Evolutionary conservation across 371 early-diverging fungal species (phyloP), one percentile per base, ranked within the genome.

Genomic region (Rhizopus delemar): DNA sequence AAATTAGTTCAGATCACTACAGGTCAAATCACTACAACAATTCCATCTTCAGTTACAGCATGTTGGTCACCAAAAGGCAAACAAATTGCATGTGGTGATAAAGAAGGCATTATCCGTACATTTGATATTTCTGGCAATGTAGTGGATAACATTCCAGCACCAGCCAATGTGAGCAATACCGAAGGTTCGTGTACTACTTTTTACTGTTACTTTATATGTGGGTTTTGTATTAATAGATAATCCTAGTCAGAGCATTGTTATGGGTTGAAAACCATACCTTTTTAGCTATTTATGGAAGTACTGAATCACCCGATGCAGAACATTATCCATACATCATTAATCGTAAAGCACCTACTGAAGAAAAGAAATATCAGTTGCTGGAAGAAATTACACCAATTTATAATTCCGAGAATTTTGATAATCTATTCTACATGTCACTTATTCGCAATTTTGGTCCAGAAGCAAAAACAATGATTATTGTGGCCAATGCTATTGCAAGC

Each of bases 31-130:
- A 31, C 29, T 0, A 54, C 62, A 3, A 51, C 56, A 4, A 45
- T 80, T 5, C 65, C 74, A 6, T 22, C 57, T 16, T 49, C 62
- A 13, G 34, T 67, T 7, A 68, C 75, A 15, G 74, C 78, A 34
- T 81, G 77, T 46, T 83, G 84, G 84, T 81, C 81, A n/a, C 81
- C 72, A 16, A 83, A 80, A 53, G 84, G 84, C 60, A 80, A 78
- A 41, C 81, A 81, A 51, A 59, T 83, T 41, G 72, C 74, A 2
- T 75, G 75, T 45, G 82, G 84, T 43, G 67, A 57, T 15, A 32
- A 46, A 11, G 58, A 69, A 41, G 84, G 81, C 12, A 46, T 53
- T 9, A 49, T 83, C 8, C 45, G 55, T 3, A 70, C 73, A 35
- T 80, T 66, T 60, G 75, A 71, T 49, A 53, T 54, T 0, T 57